phyloP scores from a whole-genome alignment of 2,329 filamentous ascomycete species.

The Fusarium equiseti region DNA sequence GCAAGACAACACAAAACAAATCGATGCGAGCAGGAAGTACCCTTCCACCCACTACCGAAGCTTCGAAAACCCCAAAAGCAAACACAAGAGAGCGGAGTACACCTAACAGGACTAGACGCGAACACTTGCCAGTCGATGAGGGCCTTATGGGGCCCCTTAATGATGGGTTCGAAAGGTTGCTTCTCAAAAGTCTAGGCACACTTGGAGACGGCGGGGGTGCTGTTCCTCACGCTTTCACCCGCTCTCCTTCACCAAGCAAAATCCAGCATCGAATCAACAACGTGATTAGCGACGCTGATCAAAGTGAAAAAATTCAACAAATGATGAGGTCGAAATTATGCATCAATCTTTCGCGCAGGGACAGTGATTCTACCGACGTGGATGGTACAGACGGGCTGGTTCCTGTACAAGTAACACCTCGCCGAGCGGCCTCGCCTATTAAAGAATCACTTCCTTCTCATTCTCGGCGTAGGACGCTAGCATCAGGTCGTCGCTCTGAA shows the following conservation, averaged over 20 bases:
- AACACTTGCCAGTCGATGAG: slow-evolving; percentile 4
- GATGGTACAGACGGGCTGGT: slow-evolving; percentile 34
- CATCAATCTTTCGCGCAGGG: slow-evolving; percentile 52
- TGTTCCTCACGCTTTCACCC: neutral
- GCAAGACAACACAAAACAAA: neutral
- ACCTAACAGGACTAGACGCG: neutral
- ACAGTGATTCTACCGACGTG: slow-evolving; percentile 51
- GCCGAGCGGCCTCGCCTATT: slow-evolving; percentile 9
- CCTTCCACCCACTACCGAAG: neutral
- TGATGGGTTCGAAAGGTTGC: slow-evolving; percentile 15
- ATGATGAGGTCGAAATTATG: slow-evolving; percentile 48
- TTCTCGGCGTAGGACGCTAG: slow-evolving; percentile 5
- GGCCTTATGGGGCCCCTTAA: slow-evolving; percentile 29
- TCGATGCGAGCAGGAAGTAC: neutral
- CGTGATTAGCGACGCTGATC: neutral
- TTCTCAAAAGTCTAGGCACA: slow-evolving; percentile 1
- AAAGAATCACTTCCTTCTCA: slow-evolving; percentile 7
- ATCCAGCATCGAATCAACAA: neutral
- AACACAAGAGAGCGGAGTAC: neutral
- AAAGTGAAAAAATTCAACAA: slow-evolving; percentile 11
- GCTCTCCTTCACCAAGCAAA: neutral
- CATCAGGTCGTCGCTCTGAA: slow-evolving; percentile 28
- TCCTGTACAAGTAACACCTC: slow-evolving; percentile 45
- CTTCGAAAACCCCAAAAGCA: neutral
- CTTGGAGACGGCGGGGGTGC: neutral